Conservation (phyloP, 345 rosid species). For the Dimocarpus longan region DNA sequence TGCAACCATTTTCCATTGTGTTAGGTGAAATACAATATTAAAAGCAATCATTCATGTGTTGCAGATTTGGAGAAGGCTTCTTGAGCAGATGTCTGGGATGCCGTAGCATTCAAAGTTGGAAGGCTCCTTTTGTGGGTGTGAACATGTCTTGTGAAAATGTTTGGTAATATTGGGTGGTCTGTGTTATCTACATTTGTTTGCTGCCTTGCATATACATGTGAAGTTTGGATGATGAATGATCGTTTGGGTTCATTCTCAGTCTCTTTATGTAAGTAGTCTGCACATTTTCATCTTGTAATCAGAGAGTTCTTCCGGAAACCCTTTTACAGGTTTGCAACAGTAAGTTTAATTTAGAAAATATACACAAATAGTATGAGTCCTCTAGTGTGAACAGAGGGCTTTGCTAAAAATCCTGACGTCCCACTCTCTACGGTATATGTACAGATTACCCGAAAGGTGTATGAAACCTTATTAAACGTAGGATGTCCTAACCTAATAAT, state of each 20-base stretch:
- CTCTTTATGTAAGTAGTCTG: slow-evolving; percentile 13
- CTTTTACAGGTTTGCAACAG: background rate
- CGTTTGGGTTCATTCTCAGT: background rate
- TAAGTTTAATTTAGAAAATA: background rate
- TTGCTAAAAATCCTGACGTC: too few relatives aligned
- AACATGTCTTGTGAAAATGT: slow-evolving; percentile 6
- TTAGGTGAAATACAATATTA: background rate
- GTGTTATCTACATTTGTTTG: slow-evolving; percentile 8
- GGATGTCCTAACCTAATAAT: too few relatives aligned
- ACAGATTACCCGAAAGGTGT: too few relatives aligned
- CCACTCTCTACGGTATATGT: too few relatives aligned
- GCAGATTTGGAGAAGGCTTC: slow-evolving; percentile 33
- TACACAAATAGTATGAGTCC: background rate
- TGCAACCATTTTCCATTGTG: background rate
- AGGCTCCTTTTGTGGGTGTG: background rate
- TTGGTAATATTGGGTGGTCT: background rate
- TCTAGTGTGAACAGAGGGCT: background rate
- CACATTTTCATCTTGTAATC: background rate
- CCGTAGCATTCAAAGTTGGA: background rate
- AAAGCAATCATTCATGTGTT: slow-evolving; percentile 13
- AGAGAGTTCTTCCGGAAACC: background rate
- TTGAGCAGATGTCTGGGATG: slow-evolving; percentile 25
- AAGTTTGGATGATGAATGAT: slow-evolving; percentile 10
- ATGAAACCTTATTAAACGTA: too few relatives aligned
- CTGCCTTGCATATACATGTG: slow-evolving; percentile 11